These are phyloP conservation scores for Melastoma candidum DNA, from an alignment of 441 rosid genomes.

Conservation along the genomic window DNA sequence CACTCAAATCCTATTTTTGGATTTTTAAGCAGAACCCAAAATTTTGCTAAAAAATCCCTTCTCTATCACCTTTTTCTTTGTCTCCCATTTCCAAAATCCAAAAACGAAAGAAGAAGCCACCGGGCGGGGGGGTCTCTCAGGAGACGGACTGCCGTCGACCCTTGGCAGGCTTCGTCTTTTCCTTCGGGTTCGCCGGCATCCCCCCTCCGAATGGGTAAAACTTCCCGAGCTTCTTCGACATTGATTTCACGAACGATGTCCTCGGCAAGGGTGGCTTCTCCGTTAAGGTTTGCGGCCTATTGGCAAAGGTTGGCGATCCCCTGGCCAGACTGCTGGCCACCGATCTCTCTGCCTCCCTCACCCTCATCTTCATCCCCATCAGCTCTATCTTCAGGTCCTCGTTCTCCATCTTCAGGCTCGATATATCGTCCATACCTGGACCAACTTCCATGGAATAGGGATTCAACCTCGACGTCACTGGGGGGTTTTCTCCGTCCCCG, in stretches of 20 bases:
- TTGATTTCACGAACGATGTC: slow-evolving; percentile 68
- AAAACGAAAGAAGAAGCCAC: no score
- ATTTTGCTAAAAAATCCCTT: no score
- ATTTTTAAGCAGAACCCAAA: no score
- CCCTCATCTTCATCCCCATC: slow-evolving; percentile 70
- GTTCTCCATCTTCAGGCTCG: slow-evolving; percentile 57
- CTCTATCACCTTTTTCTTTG: no score
- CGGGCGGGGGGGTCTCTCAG: slow-evolving; percentile 21
- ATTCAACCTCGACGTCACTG: slow-evolving; percentile 24
- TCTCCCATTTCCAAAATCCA: no score
- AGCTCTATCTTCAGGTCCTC: slow-evolving; percentile 74
- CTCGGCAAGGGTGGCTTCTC: slow-evolving; percentile 39
- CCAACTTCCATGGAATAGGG: slow-evolving; percentile 27
- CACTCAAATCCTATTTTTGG: no score
- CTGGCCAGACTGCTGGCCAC: slow-evolving; percentile 28
- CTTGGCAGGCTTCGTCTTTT: slow-evolving; percentile 54
- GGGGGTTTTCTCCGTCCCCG: slow-evolving; percentile 24
- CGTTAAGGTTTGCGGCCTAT: slow-evolving; percentile 30
- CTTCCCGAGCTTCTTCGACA: slow-evolving; percentile 70
- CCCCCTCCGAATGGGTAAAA: slow-evolving; percentile 55
- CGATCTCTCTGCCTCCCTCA: slow-evolving; percentile 57
- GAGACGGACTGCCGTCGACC: slow-evolving; percentile 84
- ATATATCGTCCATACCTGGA: slow-evolving; percentile 50
- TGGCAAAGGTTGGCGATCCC: slow-evolving; percentile 28
- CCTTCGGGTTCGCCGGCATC: slow-evolving; percentile 32